Percentiles rank a stretch among this genome's conserved stretches.
Evolutionary conservation across 345 rosid species (phyloP).

Genomic region (Syzygium grande): DNA sequence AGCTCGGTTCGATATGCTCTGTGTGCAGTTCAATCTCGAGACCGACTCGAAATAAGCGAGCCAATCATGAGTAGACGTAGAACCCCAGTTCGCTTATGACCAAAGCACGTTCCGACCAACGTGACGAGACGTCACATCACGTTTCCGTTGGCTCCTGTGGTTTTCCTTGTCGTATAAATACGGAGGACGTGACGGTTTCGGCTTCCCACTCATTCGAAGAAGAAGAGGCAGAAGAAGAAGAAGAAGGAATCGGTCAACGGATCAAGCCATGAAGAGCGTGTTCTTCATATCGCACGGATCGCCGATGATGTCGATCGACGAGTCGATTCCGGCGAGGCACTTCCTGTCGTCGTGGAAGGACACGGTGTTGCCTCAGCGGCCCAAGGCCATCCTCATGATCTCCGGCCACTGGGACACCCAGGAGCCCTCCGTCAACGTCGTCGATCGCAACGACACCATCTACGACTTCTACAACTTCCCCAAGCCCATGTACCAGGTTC

Average conservation of each 20-base stretch:
- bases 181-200: background rate
- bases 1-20: background rate
- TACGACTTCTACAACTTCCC: constrained; percentile 83
- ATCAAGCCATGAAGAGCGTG: constrained; percentile 23
- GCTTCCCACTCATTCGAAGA: background rate
- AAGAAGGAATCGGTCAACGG: background rate
- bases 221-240: background rate
- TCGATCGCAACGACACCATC: constrained; percentile 50
- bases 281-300: constrained; percentile 78
- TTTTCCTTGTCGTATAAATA: background rate
- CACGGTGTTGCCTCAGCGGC: constrained; percentile 24
- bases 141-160: background rate
- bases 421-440: constrained; percentile 54
- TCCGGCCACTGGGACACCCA: constrained; percentile 93
- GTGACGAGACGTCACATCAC: no score
- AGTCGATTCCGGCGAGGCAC: constrained; percentile 47
- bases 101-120: background rate
- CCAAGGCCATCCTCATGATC: constrained; percentile 62
- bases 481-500: constrained; percentile 63
- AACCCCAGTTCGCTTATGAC: background rate
- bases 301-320: constrained; percentile 75
- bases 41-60: background rate
- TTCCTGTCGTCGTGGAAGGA: constrained; percentile 65
- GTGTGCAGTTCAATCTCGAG: background rate
- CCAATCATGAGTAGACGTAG: background rate